Base-by-base conservation (phyloP, 441 rosid species). In the Viola pubescens region DNA sequence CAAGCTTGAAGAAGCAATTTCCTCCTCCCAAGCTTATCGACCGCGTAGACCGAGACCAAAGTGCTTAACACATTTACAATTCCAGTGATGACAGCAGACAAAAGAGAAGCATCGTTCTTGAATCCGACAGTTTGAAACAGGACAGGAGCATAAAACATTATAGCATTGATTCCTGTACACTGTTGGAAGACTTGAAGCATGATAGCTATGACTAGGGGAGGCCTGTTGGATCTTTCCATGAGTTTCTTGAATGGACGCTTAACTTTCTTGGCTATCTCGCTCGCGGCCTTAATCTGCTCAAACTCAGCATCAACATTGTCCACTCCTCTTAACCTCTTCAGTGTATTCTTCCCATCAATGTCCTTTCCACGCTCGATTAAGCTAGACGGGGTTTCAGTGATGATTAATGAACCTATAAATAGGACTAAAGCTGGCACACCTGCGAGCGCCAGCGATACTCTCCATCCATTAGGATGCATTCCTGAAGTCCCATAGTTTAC, bases 391-490 rank as follows among this genome's bases (percentile, higher is more conserved):
- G 71, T 60, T 13, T 67, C 70, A 5, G 54, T 54, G 3, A 66
- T 59, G 16, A 6, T 0, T 19, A 66, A 16, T 2, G 70, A 66
- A 7, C 70, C 70, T 8, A 60, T 3, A 6, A 63, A 63, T 8
- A 66, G 49, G 53, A 66, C 47, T 1, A 48, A 9, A 6, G 71
- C 61, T 4, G 71, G 71, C 13, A 60, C 34, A 14, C 56, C 65
- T 1, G 71, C 71, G 34, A 67, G 4, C n/a, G 65, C 65, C 7
- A 67, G 58, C 6, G 71, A 67, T 6, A 67, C 49, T 67, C 57
- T 54, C 84, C 82, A 79, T 10, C 87, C 87, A 50, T 58, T 4
- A 2, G 69, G 79, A 19, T 65, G 70, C 14, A 55, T 34, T 19
- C 56, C 56, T 37, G 69, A 52, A 3, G 81, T 66, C 34, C 37